These are phyloP conservation scores for Diaporthe sp. DNA, from an alignment of 2,329 filamentous ascomycete genomes.

Conservation along the genomic window DNA sequence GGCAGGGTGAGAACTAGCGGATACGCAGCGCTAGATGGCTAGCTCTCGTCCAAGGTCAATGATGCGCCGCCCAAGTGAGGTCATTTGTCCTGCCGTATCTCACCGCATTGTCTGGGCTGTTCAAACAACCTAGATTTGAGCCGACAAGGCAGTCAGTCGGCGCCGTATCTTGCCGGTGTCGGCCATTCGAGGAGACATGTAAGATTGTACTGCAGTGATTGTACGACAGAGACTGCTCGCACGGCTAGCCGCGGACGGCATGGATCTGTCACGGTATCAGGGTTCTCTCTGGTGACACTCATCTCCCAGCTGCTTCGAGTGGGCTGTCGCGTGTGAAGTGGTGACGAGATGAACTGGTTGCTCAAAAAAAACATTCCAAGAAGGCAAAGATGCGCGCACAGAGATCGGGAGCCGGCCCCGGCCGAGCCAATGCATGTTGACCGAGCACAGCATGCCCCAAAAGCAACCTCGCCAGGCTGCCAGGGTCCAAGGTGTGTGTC, in stretches of 20 bases:
- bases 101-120: conserved; percentile 16
- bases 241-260: background rate
- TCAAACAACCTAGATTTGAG: background rate
- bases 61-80: conserved; percentile 7
- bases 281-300: background rate
- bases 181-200: background rate
- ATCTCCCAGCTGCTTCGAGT: background rate
- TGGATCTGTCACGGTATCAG: background rate
- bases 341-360: conserved; percentile 4
- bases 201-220: background rate
- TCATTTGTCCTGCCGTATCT: conserved; percentile 24
- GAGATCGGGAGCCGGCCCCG: background rate
- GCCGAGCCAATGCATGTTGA: background rate
- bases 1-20: background rate
- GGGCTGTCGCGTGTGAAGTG: conserved; percentile 4
- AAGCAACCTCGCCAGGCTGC: background rate
- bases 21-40: conserved; percentile 11
- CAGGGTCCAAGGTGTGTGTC: background rate
- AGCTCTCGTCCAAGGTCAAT: conserved; percentile 11
- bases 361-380: background rate
- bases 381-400: background rate
- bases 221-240: background rate
- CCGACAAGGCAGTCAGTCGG: background rate
- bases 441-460: background rate
- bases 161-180: conserved; percentile 13